These are phyloP conservation scores for Baudoinia panamericana DNA, from an alignment of 495 filamentous ascomycete genomes.

Conservation along the genomic window DNA sequence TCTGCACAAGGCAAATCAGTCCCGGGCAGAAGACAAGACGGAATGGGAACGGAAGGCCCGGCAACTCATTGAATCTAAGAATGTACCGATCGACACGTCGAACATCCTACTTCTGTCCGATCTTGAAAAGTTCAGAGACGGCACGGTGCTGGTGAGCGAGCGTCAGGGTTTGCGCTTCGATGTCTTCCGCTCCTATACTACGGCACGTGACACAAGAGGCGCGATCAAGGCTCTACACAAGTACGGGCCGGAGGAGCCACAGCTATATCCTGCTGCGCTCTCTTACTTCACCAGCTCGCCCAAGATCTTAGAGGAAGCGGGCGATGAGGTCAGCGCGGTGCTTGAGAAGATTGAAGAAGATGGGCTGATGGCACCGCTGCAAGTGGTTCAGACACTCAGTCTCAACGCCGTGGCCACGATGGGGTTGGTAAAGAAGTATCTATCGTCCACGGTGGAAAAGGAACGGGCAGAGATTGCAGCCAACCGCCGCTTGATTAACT, in stretches of 20 bases:
- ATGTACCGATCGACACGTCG: slow-evolving; percentile 80
- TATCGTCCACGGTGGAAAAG: slow-evolving; percentile 72
- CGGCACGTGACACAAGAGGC: slow-evolving; percentile 80
- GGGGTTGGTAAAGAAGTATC: slow-evolving; percentile 91
- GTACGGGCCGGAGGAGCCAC: slow-evolving; percentile 84
- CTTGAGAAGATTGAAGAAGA: slow-evolving; percentile 78
- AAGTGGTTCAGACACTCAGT: slow-evolving; percentile 88
- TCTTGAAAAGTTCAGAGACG: slow-evolving; percentile 77
- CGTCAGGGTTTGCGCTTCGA: slow-evolving; percentile 85
- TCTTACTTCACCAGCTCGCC: slow-evolving; percentile 85
- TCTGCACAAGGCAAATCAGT: slow-evolving; percentile 69
- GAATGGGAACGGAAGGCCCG: slow-evolving; percentile 88
- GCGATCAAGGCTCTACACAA: slow-evolving; percentile 79
- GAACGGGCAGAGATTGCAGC: slow-evolving; percentile 75
- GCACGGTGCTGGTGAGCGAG: slow-evolving; percentile 83
- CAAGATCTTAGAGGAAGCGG: slow-evolving; percentile 70
- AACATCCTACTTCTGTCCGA: slow-evolving; percentile 88
- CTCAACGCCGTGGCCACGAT: slow-evolving; percentile 82
- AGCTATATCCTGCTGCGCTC: slow-evolving; percentile 83
- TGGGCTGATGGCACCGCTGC: slow-evolving; percentile 85
- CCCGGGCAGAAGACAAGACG: slow-evolving; percentile 54
- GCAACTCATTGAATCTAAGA: slow-evolving; percentile 60
- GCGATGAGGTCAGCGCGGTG: slow-evolving; percentile 67
- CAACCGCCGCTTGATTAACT: slow-evolving; percentile 70
- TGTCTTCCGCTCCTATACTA: slow-evolving; percentile 93